Evolutionary conservation across 148 eudicot species (phyloP).

Genomic region (Pouteria glomerata): DNA sequence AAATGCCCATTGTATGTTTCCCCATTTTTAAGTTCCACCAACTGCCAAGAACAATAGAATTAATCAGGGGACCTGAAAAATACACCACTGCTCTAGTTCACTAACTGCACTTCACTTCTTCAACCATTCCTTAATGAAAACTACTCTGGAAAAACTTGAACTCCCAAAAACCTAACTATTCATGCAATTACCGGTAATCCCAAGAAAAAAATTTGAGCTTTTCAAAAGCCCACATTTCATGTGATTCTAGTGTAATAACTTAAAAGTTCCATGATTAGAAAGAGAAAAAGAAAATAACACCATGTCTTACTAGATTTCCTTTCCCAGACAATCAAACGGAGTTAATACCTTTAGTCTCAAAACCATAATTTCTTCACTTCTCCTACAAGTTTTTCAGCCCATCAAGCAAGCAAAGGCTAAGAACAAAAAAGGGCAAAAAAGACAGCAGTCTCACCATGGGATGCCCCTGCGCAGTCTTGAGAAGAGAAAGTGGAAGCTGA

Average conservation of each 20-base stretch:
- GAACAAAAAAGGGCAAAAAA: neutral
- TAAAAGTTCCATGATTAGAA: neutral
- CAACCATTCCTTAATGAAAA: neutral
- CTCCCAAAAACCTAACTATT: neutral
- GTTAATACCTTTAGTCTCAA: neutral
- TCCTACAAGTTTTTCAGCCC: neutral
- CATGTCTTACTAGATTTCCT: neutral
- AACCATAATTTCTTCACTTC: neutral
- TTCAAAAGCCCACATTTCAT: neutral
- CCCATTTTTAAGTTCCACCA: conserved; percentile 88
- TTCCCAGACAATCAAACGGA: neutral
- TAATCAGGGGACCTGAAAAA: neutral
- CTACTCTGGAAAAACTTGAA: neutral
- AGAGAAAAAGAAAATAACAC: neutral
- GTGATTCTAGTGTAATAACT: neutral
- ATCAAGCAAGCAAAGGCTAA: neutral
- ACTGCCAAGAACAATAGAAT: conserved; percentile 15
- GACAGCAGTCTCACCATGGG: conserved; percentile 20
- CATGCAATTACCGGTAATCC: neutral
- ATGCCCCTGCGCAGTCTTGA: conserved; percentile 23
- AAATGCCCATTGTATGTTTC: conserved; percentile 88
- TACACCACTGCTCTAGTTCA: neutral
- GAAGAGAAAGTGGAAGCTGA: conserved; percentile 22
- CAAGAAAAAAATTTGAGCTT: neutral
- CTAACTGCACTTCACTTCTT: neutral